These are phyloP conservation scores for Xylariaceae sp. DNA, from an alignment of 2,329 filamentous ascomycete genomes.

Conservation along the genomic window DNA sequence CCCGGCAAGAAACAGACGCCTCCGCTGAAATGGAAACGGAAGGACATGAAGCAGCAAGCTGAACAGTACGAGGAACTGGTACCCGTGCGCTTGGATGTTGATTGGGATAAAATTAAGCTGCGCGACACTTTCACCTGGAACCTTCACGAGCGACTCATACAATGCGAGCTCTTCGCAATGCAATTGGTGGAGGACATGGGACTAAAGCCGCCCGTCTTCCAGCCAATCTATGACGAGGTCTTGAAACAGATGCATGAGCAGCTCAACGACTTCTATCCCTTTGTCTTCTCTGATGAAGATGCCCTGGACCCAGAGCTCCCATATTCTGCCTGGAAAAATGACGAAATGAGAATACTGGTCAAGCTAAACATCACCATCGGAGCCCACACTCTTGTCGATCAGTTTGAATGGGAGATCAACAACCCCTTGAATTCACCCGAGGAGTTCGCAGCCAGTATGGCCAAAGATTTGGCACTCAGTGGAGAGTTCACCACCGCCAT, in stretches of 20 bases:
- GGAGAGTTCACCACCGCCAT: constrained; percentile 98
- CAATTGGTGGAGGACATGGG: constrained; percentile 91
- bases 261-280: constrained; percentile 87
- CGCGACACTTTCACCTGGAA: constrained; percentile 99
- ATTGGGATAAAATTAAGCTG: constrained; percentile 91
- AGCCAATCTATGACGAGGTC: constrained; percentile 59
- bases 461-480: constrained; percentile 81
- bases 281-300: constrained; percentile 85
- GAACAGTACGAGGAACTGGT: constrained; percentile 90
- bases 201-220: constrained; percentile 64
- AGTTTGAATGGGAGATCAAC: constrained; percentile 99
- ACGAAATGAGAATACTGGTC: constrained; percentile 94
- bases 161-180: constrained; percentile 76
- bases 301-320: constrained; percentile 84
- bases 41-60: constrained; percentile 78
- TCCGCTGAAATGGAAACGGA: constrained; percentile 68
- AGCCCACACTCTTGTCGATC: constrained; percentile 87
- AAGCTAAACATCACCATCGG: constrained; percentile 98
- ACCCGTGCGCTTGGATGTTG: constrained; percentile 85
- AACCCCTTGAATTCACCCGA: constrained; percentile 91
- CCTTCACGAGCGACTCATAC: constrained; percentile 80
- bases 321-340: constrained; percentile 94
- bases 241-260: constrained; percentile 77
- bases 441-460: constrained; percentile 87
- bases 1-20: constrained; percentile 73